Evolutionary conservation across 2,329 filamentous ascomycete species (phyloP), one percentile per base, ranked within the genome.

Genomic region (Sporothrix protearum): DNA sequence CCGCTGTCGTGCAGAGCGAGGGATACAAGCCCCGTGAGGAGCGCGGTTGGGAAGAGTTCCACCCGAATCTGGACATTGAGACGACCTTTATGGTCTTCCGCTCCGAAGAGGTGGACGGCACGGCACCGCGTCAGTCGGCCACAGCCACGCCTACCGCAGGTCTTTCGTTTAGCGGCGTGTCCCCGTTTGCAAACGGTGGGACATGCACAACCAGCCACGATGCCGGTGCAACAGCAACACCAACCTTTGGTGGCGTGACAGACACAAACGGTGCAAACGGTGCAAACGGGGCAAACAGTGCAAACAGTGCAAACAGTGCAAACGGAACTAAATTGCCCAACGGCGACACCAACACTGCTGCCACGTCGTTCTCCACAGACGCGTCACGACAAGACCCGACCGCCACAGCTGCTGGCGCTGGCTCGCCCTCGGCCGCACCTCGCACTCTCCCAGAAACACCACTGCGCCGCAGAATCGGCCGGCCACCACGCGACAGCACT

Each of bases 21-120:
- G 94, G 95, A 68, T 98, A 98, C 82, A 99, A 99, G 80, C 96
- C 96, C 42, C 88, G 96, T 78, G 96, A 99, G 82, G 96, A 99
- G 83, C 90, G 95, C 74, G 93, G 93, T 69, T 99, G 95, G 94
- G 94, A 97, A 78, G 96, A 99, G 79, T 98, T 98, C 75, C 96
- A 99, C 80, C 94, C 93, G 0, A 93, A 97, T 77, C 87, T 99
- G 69, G 94, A 98, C 82, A 94, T 97, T 66, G 93, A 97, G 71
- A 87, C 87, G 14, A 88, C 87, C 3, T 91, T 97, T 75, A 88
- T 91, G 75, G 85, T 97, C 2, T 94, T 94, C 78, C 89, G 87
- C 66, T 90, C 94, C 1, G 90, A 96, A 74, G 92, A 97, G 75
- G 91, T 98, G 7, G 95, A 98, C 79, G 93, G 93, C 25, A 84